Percentiles rank a stretch among this genome's conserved stretches.
Evolutionary conservation across 176 grass and related monocot genomes (phyloP).

Genomic region (Saccharum officinarum): DNA sequence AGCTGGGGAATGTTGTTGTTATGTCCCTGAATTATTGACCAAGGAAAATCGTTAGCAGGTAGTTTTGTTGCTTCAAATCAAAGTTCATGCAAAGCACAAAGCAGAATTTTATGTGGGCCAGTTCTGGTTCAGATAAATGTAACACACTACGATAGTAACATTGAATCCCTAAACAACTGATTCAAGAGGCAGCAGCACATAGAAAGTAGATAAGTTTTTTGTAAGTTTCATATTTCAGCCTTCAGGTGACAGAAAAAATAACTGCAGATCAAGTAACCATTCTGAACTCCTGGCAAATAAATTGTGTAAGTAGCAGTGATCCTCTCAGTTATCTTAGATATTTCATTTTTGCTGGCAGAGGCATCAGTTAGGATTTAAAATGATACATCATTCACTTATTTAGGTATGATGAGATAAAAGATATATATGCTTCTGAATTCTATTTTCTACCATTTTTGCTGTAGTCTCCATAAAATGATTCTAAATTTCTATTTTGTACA

Average conservation of each 20-base stretch:
- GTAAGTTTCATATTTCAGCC: neutral
- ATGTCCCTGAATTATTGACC: conserved; percentile 74
- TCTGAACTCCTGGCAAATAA: neutral
- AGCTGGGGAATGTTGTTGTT: conserved; percentile 98
- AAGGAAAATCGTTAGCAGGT: conserved; percentile 8
- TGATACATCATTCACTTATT: neutral
- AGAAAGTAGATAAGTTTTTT: neutral
- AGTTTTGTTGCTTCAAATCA: neutral
- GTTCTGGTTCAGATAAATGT: neutral
- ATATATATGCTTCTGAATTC: neutral
- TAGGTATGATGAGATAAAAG: neutral
- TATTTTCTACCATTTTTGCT: conserved; percentile 39
- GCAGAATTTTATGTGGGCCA: neutral
- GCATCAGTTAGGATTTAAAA: conserved; percentile 7
- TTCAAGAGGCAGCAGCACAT: neutral
- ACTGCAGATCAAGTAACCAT: conserved; percentile 1
- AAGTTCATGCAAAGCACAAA: conserved; percentile 15
- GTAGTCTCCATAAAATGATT: neutral
- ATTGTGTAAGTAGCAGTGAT: neutral
- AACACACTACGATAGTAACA: neutral
- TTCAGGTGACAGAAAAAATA: conserved; percentile 10
- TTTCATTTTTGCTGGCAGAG: neutral
- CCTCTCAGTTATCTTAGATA: neutral
- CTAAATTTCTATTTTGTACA: conserved; percentile 4
- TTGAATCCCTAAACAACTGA: neutral